Conservation (phyloP, 495 filamentous ascomycete genomes). For the Penicillium coprophilum region DNA sequence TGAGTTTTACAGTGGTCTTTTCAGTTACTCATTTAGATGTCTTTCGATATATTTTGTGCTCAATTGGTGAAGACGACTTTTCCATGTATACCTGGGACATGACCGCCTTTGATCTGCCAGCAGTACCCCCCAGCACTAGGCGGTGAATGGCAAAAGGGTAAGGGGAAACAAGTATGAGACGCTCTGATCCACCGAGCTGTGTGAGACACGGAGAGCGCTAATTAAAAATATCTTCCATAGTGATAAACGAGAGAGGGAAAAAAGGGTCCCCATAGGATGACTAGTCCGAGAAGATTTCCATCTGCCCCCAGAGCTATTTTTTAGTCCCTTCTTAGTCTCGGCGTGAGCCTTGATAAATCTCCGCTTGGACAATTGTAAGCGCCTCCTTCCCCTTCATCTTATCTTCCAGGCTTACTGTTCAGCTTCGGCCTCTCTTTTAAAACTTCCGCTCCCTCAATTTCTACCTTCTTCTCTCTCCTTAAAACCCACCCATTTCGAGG, state of each 20-base stretch:
- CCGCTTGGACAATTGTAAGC: conserved; percentile 13
- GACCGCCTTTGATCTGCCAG: conserved; percentile 10
- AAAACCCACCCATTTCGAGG: neutral
- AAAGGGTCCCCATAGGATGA: conserved; percentile 9
- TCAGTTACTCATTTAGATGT: too few species aligned
- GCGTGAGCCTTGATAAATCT: conserved; percentile 13
- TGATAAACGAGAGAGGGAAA: neutral
- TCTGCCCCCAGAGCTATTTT: neutral
- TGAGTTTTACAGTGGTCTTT: too few species aligned
- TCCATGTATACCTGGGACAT: too few species aligned
- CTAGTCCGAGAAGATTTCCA: conserved; percentile 13
- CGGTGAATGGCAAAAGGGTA: conserved; percentile 11
- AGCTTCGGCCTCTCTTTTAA: conserved; percentile 10
- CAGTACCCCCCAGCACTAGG: neutral
- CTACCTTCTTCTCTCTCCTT: conserved; percentile 18
- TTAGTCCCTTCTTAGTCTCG: conserved; percentile 3
- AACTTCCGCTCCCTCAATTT: conserved; percentile 8
- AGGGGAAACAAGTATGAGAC: conserved; percentile 3
- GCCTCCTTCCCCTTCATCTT: conserved; percentile 14
- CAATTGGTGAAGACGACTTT: too few species aligned
- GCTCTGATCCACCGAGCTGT: conserved; percentile 16
- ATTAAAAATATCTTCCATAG: conserved; percentile 26
- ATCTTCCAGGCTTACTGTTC: conserved; percentile 1
- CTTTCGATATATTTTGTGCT: too few species aligned
- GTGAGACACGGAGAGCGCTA: conserved; percentile 27